Evolutionary conservation across 2,329 filamentous ascomycete species (phyloP).

Genomic region (Stagonosporopsis vannaccii): DNA sequence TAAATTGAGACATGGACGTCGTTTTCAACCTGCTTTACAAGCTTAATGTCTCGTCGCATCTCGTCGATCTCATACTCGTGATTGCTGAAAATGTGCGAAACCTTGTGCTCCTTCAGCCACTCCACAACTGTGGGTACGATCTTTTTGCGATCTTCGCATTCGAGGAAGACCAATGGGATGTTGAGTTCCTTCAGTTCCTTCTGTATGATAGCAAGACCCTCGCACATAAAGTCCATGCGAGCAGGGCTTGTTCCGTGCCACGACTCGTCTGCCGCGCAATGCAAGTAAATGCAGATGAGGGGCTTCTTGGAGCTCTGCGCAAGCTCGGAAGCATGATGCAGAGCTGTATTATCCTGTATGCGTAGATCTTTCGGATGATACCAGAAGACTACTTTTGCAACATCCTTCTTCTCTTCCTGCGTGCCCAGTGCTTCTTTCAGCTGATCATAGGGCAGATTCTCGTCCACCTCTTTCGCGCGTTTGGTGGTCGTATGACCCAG

Average conservation of each 20-base stretch:
- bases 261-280: conserved; percentile 57
- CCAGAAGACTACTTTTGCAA: conserved; percentile 58
- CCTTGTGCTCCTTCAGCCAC: conserved; percentile 54
- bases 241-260: conserved; percentile 61
- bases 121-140: conserved; percentile 53
- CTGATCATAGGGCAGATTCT: conserved; percentile 53
- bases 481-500: conserved; percentile 56
- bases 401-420: conserved; percentile 49
- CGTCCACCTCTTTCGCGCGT: conserved; percentile 59
- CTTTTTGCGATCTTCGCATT: conserved; percentile 52
- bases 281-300: conserved; percentile 57
- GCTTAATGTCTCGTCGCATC: conserved; percentile 54
- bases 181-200: conserved; percentile 56
- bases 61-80: conserved; percentile 58
- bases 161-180: conserved; percentile 58
- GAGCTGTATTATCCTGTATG: conserved; percentile 58
- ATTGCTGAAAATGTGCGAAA: conserved; percentile 59
- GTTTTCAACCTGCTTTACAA: conserved; percentile 48
- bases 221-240: conserved; percentile 57
- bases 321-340: conserved; percentile 56
- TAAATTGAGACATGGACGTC: conserved; percentile 53
- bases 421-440: conserved; percentile 51
- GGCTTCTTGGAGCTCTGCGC: conserved; percentile 54
- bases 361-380: conserved; percentile 61
- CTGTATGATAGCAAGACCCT: conserved; percentile 55